Percentiles rank a stretch among this genome's conserved stretches.
phyloP scores from a whole-genome alignment of 2,329 filamentous ascomycete genomes.

The Ceratocystis colombiana region DNA sequence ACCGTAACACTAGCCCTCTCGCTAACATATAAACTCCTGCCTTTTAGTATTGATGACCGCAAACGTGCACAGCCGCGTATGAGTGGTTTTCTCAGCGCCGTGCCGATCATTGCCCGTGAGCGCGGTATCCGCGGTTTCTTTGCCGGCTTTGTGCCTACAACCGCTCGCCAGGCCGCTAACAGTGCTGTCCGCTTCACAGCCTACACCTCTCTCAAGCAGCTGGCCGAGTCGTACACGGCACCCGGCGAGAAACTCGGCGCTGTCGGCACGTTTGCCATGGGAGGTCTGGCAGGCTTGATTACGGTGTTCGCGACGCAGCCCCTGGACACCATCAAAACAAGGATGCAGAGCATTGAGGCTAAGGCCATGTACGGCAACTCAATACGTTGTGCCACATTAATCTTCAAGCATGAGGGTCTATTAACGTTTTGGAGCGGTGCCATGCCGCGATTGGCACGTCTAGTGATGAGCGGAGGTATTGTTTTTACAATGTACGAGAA shows the following conservation, averaged over 20 bases:
- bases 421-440: conserved; percentile 92
- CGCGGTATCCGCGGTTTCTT: conserved; percentile 88
- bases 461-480: conserved; percentile 89
- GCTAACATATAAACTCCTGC: not conserved
- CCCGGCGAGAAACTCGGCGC: conserved; percentile 91
- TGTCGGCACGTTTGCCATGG: conserved; percentile 79
- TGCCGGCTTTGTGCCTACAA: conserved; percentile 92
- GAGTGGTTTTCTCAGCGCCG: conserved; percentile 84
- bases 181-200: conserved; percentile 82
- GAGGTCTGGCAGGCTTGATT: conserved; percentile 77
- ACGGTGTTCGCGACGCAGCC: conserved; percentile 71
- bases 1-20: not conserved
- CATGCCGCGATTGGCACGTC: conserved; percentile 67
- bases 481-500: conserved; percentile 99
- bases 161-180: conserved; percentile 88
- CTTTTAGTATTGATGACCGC: conserved; percentile 74
- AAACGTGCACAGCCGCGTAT: conserved; percentile 78
- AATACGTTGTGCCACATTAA: conserved; percentile 67
- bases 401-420: conserved; percentile 81
- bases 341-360: conserved; percentile 95
- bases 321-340: conserved; percentile 89
- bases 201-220: conserved; percentile 82
- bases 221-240: conserved; percentile 82
- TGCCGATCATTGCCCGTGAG: conserved; percentile 75
- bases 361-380: conserved; percentile 74